phyloP scores from a whole-genome alignment of 129 eudicot genomes.

The Flaveria robusta region DNA sequence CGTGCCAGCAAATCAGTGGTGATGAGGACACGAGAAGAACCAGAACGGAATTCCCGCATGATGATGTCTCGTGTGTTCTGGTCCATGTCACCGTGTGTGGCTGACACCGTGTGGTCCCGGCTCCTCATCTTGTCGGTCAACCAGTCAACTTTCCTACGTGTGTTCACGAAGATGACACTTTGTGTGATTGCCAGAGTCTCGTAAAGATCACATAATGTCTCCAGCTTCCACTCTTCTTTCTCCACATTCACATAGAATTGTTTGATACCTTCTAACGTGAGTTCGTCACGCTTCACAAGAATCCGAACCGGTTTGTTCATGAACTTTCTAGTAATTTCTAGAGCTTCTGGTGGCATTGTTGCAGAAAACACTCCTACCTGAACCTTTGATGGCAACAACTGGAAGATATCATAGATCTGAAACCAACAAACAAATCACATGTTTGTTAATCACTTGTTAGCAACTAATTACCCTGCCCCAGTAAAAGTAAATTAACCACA shows the following conservation, averaged over 20 bases:
- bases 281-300: slow-evolving; percentile 67
- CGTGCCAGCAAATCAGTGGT: slow-evolving; percentile 82
- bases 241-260: slow-evolving; percentile 76
- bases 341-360: slow-evolving; percentile 76
- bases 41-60: slow-evolving; percentile 86
- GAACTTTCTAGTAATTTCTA: slow-evolving; percentile 69
- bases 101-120: slow-evolving; percentile 80
- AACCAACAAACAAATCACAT: background rate
- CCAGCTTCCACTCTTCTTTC: slow-evolving; percentile 84
- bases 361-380: slow-evolving; percentile 81
- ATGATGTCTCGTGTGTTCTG: slow-evolving; percentile 79
- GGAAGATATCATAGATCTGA: slow-evolving; percentile 70
- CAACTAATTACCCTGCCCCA: background rate
- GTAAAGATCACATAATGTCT: slow-evolving; percentile 68
- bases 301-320: slow-evolving; percentile 74
- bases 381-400: slow-evolving; percentile 61
- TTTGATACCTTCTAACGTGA: slow-evolving; percentile 73
- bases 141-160: slow-evolving; percentile 85
- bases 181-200: slow-evolving; percentile 80
- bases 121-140: slow-evolving; percentile 73
- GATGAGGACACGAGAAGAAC: slow-evolving; percentile 80
- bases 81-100: slow-evolving; percentile 86
- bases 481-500: background rate
- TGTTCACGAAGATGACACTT: slow-evolving; percentile 81
- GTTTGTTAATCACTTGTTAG: slow-evolving; percentile 26